Evolutionary conservation across 2,329 filamentous ascomycete genomes (phyloP), one percentile per base, ranked within the genome.

Genomic region (Pleurostoma richardsiae): DNA sequence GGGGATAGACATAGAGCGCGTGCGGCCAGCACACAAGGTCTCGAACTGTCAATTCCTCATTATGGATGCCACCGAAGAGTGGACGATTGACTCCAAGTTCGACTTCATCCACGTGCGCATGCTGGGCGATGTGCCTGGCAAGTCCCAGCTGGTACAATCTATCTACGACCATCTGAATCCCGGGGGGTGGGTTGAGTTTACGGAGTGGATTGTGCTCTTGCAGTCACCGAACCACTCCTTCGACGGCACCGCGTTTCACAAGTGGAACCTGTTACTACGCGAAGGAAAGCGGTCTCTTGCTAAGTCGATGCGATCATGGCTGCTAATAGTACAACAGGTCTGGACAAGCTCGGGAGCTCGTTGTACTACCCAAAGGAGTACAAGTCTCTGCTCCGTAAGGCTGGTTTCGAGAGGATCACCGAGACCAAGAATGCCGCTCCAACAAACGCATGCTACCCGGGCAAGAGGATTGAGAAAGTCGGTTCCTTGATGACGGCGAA

Each of bases 121-220:
- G 47, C 49, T 64, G 11, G 61, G 59, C 19, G 59, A 64, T 40
- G 38, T 64, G 30, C 49, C 55, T 11, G 46, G 51, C 10, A 58
- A 63, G 46, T 51, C 46, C 10, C 52, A 52, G 30, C 48, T 63
- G 4, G 49, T 67, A 11, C 56, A 58, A 39, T 50, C 52, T 2
- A 59, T 63, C 30, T 63, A 58, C 45, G 55, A 66, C 39, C 57
- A 63, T 44, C 55, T 68, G 5, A 53, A 51, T 27, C 62, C 62
- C 4, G 63, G 62, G 29, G 63, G 61, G n/a, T 66, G 59, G 55
- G 53, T 61, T 43, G 64, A 67, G 54, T 62, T 65, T 47, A 64
- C 61, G 29, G 64, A 67, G 52, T 66, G 59, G 60, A 52, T 61
- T 29, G 53, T 60, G 41, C 46, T 59, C 11, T 55, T 63, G 4